A percentile compares a stretch with the other conserved stretches of the same genome.
Evolutionary conservation across 352 stramenopile genomes (phyloP).

Genomic region (Thalassiosira allenii): DNA sequence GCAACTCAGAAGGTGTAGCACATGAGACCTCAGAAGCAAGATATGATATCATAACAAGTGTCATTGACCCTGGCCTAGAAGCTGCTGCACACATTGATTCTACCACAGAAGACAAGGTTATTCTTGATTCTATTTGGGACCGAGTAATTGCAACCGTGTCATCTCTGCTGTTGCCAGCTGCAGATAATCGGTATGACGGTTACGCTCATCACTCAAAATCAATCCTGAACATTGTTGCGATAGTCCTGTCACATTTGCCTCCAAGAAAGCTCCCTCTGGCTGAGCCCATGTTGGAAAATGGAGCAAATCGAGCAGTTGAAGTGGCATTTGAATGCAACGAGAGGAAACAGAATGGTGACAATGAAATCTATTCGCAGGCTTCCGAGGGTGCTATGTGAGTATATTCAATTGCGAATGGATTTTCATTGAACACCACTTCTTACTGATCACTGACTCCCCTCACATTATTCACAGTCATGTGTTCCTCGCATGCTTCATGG

Average conservation of each 20-base stretch:
- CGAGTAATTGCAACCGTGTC: slow-evolving; percentile 52
- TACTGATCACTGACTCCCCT: too few relatives aligned
- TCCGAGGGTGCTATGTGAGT: slow-evolving; percentile 47
- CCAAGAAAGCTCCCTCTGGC: slow-evolving; percentile 42
- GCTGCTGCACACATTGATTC: slow-evolving; percentile 52
- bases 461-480: too few relatives aligned
- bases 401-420: too few relatives aligned
- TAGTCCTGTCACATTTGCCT: slow-evolving; percentile 53
- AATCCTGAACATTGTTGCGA: slow-evolving; percentile 60
- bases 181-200: slow-evolving; percentile 48
- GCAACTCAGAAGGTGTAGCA: not conserved
- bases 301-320: slow-evolving; percentile 57
- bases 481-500: slow-evolving; percentile 69
- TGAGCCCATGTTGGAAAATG: slow-evolving; percentile 61
- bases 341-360: slow-evolving; percentile 31
- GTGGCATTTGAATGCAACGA: slow-evolving; percentile 59
- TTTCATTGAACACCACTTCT: too few relatives aligned
- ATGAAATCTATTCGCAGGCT: slow-evolving; percentile 23
- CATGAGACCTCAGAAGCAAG: slow-evolving; percentile 46
- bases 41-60: slow-evolving; percentile 62
- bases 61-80: slow-evolving; percentile 60
- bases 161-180: slow-evolving; percentile 49
- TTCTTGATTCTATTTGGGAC: slow-evolving; percentile 63
- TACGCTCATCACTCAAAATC: slow-evolving; percentile 65
- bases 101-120: slow-evolving; percentile 24